Evolutionary conservation across 164 flowering plant genomes (phyloP), one percentile per base, ranked within the genome.

Genomic region (Protea cynaroides): DNA sequence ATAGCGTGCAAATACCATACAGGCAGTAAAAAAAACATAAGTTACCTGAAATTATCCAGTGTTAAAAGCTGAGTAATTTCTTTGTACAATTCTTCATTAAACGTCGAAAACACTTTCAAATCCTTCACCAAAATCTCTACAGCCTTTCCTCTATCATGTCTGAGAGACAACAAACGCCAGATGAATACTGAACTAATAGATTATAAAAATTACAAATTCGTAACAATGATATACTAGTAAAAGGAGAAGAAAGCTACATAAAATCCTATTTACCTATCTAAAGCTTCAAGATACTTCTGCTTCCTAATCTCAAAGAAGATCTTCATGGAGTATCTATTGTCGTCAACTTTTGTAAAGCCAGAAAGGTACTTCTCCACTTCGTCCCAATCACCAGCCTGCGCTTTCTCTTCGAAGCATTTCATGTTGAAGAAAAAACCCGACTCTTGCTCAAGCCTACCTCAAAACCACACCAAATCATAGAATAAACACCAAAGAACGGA

Each of bases 251-350:
- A 44, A 3, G 17, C 12, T 15, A 8, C 34, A 49, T 29, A 18
- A 38, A 25, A 19, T 62, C 21, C 14, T 11, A 44, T 23, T 22
- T 72, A 86, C 92, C 83, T 68, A 65, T 88, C 97, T 21, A 90
- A 84, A 0, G 95, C 95, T 77, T 90, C 97, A 8, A 90, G 87
- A 78, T 90, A 90, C 75, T 88, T 90, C 72, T 90, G 97, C 75
- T 88, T 90, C 69, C 95, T 49, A 18, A 49, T 49, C 52, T 49
- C 52, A 49, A 49, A 49, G 19, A 49, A 49, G 6, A 49, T 49
- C 52, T 49, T 49, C 52, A 49, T 49, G 52, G 52, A 49, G 52
- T 49, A 49, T 49, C 52, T 49, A 15, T 49, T 49, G 17, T 49
- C 52, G n/a, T 49, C 52, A 1, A 49, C 52, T 18, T 49, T 49